phyloP scores from a whole-genome alignment of 371 early-diverging fungal genomes.

The Mucor velutinosus region DNA sequence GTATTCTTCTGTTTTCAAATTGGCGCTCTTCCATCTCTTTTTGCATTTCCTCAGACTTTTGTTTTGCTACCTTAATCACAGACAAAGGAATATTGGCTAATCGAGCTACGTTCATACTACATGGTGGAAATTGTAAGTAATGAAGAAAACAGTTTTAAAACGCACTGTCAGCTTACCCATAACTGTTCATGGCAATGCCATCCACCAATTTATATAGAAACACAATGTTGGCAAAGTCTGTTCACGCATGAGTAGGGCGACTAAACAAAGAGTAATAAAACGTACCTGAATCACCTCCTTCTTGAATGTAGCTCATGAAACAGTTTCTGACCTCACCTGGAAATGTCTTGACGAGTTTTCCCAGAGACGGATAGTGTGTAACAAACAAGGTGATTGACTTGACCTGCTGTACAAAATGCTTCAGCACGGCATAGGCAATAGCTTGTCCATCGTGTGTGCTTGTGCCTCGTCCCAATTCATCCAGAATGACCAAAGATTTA shows the following conservation, averaged over 20 bases:
- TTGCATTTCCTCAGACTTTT: slow-evolving; percentile 62
- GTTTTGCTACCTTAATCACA: slow-evolving; percentile 57
- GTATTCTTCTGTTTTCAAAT: background rate
- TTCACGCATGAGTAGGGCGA: background rate
- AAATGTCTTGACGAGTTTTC: slow-evolving; percentile 48
- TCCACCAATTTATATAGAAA: slow-evolving; percentile 87
- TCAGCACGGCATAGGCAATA: slow-evolving; percentile 87
- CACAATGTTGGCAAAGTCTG: slow-evolving; percentile 52
- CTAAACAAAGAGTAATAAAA: no score
- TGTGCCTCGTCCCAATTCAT: slow-evolving; percentile 99
- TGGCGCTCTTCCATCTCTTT: slow-evolving; percentile 2
- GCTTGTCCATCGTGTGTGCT: slow-evolving; percentile 91
- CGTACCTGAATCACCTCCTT: slow-evolving; percentile 28
- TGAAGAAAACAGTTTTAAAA: background rate
- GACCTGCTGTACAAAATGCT: slow-evolving; percentile 71
- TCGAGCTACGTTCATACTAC: slow-evolving; percentile 79
- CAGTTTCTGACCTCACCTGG: slow-evolving; percentile 48
- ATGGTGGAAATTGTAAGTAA: background rate
- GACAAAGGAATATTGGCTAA: slow-evolving; percentile 69
- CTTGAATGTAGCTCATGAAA: slow-evolving; percentile 78
- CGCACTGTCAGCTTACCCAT: slow-evolving; percentile 54
- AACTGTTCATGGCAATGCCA: slow-evolving; percentile 78
- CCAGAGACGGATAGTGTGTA: slow-evolving; percentile 76
- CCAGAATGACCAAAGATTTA: slow-evolving; percentile 86
- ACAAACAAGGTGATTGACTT: slow-evolving; percentile 62